A percentile compares a stretch with the other conserved stretches of the same genome.
phyloP scores from a whole-genome alignment of 306 rosid species.

The Carpinus viminea region DNA sequence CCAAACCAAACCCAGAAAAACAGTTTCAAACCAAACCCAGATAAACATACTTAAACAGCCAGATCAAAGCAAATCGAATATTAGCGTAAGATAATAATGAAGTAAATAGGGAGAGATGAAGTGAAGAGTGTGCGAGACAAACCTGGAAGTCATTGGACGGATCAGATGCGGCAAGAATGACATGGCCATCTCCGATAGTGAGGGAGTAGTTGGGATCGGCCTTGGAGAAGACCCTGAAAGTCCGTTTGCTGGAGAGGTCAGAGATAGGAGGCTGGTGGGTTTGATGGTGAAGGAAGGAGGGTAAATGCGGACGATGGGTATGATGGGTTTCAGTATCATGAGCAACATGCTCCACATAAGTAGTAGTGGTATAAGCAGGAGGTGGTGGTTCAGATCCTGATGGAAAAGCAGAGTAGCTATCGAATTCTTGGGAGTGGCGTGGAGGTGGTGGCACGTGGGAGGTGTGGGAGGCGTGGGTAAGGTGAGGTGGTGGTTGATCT shows the following conservation, averaged over 20 bases:
- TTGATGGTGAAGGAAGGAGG: constrained; percentile 39
- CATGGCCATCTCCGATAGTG: constrained; percentile 50
- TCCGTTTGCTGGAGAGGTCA: constrained; percentile 33
- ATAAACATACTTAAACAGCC: not conserved
- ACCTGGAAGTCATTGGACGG: constrained; percentile 60
- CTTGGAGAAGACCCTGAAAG: constrained; percentile 49
- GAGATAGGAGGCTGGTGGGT: constrained; percentile 23
- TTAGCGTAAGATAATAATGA: not conserved
- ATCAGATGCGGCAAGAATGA: constrained; percentile 56
- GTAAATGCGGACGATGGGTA: constrained; percentile 25
- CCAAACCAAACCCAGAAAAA: constrained; percentile 16
- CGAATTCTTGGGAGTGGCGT: constrained; percentile 26
- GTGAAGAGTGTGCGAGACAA: not conserved
- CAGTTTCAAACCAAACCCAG: constrained; percentile 22
- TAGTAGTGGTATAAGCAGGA: constrained; percentile 14
- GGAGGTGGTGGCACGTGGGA: constrained; percentile 36
- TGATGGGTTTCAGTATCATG: constrained; percentile 30
- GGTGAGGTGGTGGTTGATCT: constrained; percentile 21
- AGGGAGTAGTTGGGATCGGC: constrained; percentile 58
- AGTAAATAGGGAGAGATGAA: not conserved
- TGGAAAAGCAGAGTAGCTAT: constrained; percentile 4
- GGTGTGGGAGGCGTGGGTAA: constrained; percentile 37
- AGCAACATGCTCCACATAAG: constrained; percentile 39
- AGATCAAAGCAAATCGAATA: not conserved
- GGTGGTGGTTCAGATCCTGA: constrained; percentile 25